Percentiles rank a stretch among this genome's conserved stretches.
phyloP scores from a whole-genome alignment of 2,329 filamentous ascomycete species.

The Plectosphaerella sp. region DNA sequence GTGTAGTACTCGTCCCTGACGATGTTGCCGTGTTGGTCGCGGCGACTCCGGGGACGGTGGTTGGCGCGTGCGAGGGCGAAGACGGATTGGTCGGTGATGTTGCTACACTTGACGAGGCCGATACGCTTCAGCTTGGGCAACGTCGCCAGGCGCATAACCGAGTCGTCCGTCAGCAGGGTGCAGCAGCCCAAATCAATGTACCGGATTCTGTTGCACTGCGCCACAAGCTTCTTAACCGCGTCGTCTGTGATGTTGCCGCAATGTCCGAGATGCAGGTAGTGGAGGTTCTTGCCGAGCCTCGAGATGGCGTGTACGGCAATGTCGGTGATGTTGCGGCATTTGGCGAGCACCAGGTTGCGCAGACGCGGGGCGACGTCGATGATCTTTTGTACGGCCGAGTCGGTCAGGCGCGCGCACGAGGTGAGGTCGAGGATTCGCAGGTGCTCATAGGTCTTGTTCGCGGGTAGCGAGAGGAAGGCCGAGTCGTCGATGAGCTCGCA shows the following conservation, averaged over 20 bases:
- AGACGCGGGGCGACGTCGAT: slow-evolving; percentile 81
- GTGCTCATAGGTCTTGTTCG: slow-evolving; percentile 70
- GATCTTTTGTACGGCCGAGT: slow-evolving; percentile 84
- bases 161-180: slow-evolving; percentile 78
- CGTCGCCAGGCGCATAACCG: slow-evolving; percentile 76
- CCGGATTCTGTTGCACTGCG: slow-evolving; percentile 84
- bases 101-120: slow-evolving; percentile 87
- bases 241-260: slow-evolving; percentile 87
- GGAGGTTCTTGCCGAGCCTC: slow-evolving; percentile 87
- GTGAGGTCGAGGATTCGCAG: slow-evolving; percentile 92
- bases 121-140: slow-evolving; percentile 93
- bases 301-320: slow-evolving; percentile 82
- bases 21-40: slow-evolving; percentile 42
- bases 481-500: slow-evolving; percentile 80
- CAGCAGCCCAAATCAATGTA: slow-evolving; percentile 99
- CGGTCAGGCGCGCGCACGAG: slow-evolving; percentile 77
- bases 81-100: slow-evolving; percentile 88
- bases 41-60: slow-evolving; percentile 43
- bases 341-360: slow-evolving; percentile 88
- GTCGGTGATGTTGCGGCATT: slow-evolving; percentile 91
- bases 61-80: slow-evolving; percentile 73
- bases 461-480: slow-evolving; percentile 79
- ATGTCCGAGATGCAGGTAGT: slow-evolving; percentile 94
- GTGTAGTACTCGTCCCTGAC: slow-evolving; percentile 49
- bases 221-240: slow-evolving; percentile 79